These are phyloP conservation scores for Beauveria medogensis DNA, from an alignment of 2,329 filamentous ascomycete genomes.

Conservation along the genomic window DNA sequence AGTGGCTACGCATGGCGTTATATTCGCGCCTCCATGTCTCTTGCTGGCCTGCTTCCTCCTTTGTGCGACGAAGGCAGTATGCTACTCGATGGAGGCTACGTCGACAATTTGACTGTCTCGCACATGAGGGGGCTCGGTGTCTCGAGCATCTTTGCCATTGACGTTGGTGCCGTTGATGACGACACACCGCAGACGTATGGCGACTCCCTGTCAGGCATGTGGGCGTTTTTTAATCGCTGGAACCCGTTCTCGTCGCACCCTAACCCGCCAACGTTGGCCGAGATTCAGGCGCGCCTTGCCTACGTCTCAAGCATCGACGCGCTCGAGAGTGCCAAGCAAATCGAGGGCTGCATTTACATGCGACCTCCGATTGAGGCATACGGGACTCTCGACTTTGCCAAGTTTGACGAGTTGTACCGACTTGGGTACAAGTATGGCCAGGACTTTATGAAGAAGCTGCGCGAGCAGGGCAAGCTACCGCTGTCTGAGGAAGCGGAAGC, in stretches of 20 bases:
- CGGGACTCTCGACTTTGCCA: conserved; percentile 90
- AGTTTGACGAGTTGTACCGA: conserved; percentile 94
- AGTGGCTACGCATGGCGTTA: conserved; percentile 98
- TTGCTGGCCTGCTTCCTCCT: conserved; percentile 85
- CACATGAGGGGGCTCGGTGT: conserved; percentile 95
- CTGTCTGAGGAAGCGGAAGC: conserved; percentile 65
- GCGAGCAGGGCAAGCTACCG: conserved; percentile 68
- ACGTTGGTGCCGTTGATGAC: conserved; percentile 89
- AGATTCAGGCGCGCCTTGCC: conserved; percentile 89
- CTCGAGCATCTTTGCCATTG: conserved; percentile 89
- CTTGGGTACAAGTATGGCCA: conserved; percentile 82
- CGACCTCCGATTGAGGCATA: conserved; percentile 88
- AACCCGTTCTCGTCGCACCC: conserved; percentile 85
- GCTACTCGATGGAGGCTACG: conserved; percentile 91
- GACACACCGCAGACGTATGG: conserved; percentile 87
- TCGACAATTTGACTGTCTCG: conserved; percentile 92
- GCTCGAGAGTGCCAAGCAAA: conserved; percentile 84
- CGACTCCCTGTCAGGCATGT: conserved; percentile 88
- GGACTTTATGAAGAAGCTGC: conserved; percentile 68
- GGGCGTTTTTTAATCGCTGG: conserved; percentile 93
- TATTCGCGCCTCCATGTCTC: conserved; percentile 90
- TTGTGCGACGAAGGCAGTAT: conserved; percentile 96
- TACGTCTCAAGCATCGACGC: conserved; percentile 95
- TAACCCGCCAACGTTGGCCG: conserved; percentile 88
- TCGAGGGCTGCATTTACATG: conserved; percentile 91